A percentile compares a stretch with the other conserved stretches of the same genome.
Evolutionary conservation across 176 grass and related monocot genomes (phyloP).

Genomic region (Avena atlantica): DNA sequence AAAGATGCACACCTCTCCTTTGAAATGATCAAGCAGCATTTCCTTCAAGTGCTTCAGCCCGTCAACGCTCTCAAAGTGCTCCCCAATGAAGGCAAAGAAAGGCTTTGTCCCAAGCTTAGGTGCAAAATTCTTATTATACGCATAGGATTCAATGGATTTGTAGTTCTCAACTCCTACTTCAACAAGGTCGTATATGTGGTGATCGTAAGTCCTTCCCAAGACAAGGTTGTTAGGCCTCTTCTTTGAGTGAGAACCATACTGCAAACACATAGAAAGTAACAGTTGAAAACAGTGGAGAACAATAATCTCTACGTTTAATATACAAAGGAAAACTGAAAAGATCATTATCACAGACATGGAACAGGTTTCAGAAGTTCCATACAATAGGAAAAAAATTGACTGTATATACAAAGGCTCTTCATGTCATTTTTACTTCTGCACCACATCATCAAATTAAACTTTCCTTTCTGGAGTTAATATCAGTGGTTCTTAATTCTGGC

Average conservation of each 20-base stretch:
- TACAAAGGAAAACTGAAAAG: background rate
- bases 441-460: no score
- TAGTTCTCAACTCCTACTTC: constrained; percentile 94
- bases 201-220: constrained; percentile 84
- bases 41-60: constrained; percentile 95
- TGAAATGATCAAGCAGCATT: constrained; percentile 89
- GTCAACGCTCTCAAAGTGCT: constrained; percentile 81
- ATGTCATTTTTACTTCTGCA: no score
- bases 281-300: constrained; percentile 20
- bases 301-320: background rate
- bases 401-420: no score
- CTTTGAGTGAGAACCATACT: constrained; percentile 98
- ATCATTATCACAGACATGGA: constrained; percentile 1
- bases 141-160: constrained; percentile 76
- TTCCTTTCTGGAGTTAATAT: background rate
- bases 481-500: no score
- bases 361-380: background rate
- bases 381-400: no score
- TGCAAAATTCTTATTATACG: constrained; percentile 84
- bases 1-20: constrained; percentile 69
- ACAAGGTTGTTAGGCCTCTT: constrained; percentile 95
- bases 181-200: constrained; percentile 97
- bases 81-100: constrained; percentile 90
- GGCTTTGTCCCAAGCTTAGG: constrained; percentile 90
- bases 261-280: constrained; percentile 1